Evolutionary conservation across 2,329 filamentous ascomycete genomes (phyloP), one percentile per base, ranked within the genome.

Genomic region (Colletotrichum shisoi): DNA sequence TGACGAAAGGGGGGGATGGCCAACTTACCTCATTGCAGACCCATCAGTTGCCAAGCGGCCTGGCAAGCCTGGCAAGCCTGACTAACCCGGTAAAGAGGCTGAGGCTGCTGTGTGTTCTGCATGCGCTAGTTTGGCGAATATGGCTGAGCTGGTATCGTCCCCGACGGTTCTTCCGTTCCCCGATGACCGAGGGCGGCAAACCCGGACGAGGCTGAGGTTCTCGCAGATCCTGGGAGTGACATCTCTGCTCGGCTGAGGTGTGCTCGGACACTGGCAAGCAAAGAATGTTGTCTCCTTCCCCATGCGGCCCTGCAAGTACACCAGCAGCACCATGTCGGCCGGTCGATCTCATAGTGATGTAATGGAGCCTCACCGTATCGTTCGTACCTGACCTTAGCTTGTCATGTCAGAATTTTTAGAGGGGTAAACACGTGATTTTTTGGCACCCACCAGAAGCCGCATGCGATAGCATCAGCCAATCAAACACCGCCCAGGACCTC

Each of bases 391-490:
- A 45, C 61, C 37, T 48, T 54, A 49, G 48, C 60, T 39, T 27
- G 54, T 24, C 54, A 46, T 45, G 48, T 59, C 64, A 67, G 21
- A 64, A 17, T 45, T 59, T 67, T 67, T n/a, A 54, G 54, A 49
- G 40, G 49, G 48, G 61, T 53, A 59, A 60, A 11, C 64, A 67
- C 64, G 61, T 67, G 64, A 67, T 53, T 37, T 15, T 15, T 15
- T 2, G 3, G 24, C 6, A 12, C 45, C 48, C 54, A 54, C 42
- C 13, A 17, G 15, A 13, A 12, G 57, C 62, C 24, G 40, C 11
- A 37, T 53, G 44, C 24, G 42, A 49, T 3, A 13, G n/a, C 34
- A 15, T 2, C 31, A 39, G 44, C 64, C 64, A 67, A 64, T 67
- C 34, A 54, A 3, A 31, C 15, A 8, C 40, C 4, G 61, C n/a